Percentiles rank a stretch among this genome's conserved stretches.
Conservation (phyloP, 2,329 filamentous ascomycete species). For the Colletotrichum sp. region DNA sequence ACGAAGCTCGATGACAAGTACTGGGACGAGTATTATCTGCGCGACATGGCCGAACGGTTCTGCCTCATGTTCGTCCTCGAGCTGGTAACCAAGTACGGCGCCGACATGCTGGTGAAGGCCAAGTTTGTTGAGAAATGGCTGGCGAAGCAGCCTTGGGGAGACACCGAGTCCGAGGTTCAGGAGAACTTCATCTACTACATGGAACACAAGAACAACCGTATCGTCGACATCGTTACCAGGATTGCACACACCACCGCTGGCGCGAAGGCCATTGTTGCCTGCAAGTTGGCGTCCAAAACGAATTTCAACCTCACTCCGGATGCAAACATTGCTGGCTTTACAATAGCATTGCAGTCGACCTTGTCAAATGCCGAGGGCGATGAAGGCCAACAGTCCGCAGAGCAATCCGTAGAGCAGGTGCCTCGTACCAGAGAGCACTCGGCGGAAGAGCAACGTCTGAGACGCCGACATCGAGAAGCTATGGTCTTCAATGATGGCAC, state of each 20-base stretch:
- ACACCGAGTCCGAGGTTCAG: slow-evolving; percentile 54
- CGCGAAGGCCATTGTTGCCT: slow-evolving; percentile 54
- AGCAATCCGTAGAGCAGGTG: slow-evolving; percentile 35
- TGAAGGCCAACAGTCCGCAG: slow-evolving; percentile 26
- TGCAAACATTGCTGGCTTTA: slow-evolving; percentile 27
- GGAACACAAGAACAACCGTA: slow-evolving; percentile 54
- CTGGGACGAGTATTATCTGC: slow-evolving; percentile 68
- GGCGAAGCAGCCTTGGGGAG: slow-evolving; percentile 73
- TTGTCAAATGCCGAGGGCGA: slow-evolving; percentile 31
- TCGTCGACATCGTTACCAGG: slow-evolving; percentile 56
- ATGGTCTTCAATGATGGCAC: slow-evolving; percentile 92
- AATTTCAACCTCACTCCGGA: slow-evolving; percentile 16
- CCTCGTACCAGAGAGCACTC: slow-evolving; percentile 55
- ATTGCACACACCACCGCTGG: slow-evolving; percentile 57
- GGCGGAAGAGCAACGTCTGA: slow-evolving; percentile 72
- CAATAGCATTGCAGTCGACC: slow-evolving; percentile 38
- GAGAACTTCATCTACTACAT: slow-evolving; percentile 59
- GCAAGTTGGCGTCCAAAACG: slow-evolving; percentile 46
- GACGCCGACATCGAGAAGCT: slow-evolving; percentile 81
- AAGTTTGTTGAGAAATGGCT: slow-evolving; percentile 77
- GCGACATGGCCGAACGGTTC: slow-evolving; percentile 65
- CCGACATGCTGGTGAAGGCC: slow-evolving; percentile 63
- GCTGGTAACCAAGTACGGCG: slow-evolving; percentile 64
- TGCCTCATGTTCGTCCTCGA: slow-evolving; percentile 63
- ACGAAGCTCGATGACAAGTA: slow-evolving; percentile 58